Evolutionary conservation across 345 rosid species (phyloP), one percentile per base, ranked within the genome.

Genomic region (Erysimum cheiranthoides): DNA sequence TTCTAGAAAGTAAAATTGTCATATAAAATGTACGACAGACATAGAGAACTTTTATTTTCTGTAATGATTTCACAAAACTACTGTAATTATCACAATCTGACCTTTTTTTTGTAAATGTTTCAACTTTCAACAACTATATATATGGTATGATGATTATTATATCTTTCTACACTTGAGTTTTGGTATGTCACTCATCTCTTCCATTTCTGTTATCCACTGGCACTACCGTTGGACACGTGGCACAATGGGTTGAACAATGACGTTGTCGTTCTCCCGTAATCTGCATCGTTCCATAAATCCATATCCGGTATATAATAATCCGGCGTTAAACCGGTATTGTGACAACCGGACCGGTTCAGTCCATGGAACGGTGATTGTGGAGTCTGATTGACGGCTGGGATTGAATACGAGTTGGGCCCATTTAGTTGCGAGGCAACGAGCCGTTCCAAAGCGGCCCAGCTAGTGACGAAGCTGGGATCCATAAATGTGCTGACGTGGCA

Each of bases 391-490:
- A 62, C 65, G 31, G 47, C 61, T 27, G 82, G 56, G 73, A 16
- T 70, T 53, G 66, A 30, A 61, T 73, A 77, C 13, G 79, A 80
- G 49, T 70, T 78, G 56, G 83, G 86, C 68, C 89, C 92, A 62
- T 90, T 85, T 10, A 90, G 84, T 34, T 90, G 96, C 36, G 87
- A 86, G 12, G 91, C 93, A 39, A 90, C 89, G 5, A 90, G 87
- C 38, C 87, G 85, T 74, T 90, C 93, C 14, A 90, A 82, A 27
- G 89, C 82, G 27, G 78, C 81, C 96, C 96, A 90, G 82, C 74
- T 86, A 76, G 84, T 73, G 39, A 81, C 70, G 42, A 81, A 67
- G 50, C 83, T 78, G 3, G 90, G 54, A 32, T 78, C 84, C 30
- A 50, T 53, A 10, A 2, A 12, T 34, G 42, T 78, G 66, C 74